phyloP scores from a whole-genome alignment of 2,329 filamentous ascomycete genomes.

The Pestalotiopsis sp. region DNA sequence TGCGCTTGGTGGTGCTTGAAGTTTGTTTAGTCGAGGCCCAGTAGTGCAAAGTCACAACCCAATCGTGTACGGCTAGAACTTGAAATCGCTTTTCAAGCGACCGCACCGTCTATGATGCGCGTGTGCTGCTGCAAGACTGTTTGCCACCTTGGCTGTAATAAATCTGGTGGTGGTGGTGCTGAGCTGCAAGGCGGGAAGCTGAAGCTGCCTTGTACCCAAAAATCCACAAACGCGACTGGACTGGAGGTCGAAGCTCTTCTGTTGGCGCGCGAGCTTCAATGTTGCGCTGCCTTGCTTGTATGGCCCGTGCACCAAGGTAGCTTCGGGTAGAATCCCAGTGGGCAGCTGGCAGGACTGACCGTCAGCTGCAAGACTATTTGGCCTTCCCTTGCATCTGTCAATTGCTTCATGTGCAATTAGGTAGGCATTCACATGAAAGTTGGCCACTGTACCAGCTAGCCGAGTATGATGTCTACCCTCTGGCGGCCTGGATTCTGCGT shows the following conservation, averaged over 20 bases:
- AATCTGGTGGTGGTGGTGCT: not conserved
- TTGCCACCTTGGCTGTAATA: not conserved
- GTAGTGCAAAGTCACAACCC: not conserved
- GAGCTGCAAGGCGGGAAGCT: not conserved
- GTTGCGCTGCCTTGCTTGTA: not conserved
- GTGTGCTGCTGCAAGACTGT: not conserved
- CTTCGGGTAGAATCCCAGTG: not conserved
- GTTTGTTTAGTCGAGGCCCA: not conserved
- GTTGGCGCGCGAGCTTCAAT: not conserved
- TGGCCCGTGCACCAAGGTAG: not conserved
- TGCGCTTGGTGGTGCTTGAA: not conserved
- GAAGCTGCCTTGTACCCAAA: conserved; percentile 1
- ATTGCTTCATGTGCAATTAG: not conserved
- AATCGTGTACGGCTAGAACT: not conserved
- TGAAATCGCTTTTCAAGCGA: not conserved
- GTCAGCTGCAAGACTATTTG: not conserved
- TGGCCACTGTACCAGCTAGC: not conserved
- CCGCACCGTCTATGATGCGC: not conserved
- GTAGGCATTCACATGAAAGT: not conserved
- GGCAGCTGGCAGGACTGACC: not conserved
- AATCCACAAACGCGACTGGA: conserved; percentile 9
- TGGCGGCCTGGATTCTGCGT: not conserved
- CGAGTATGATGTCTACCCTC: too few relatives aligned
- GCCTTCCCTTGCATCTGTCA: not conserved
- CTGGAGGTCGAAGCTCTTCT: not conserved